Conservation (phyloP, 2,329 filamentous ascomycete genomes). For the Arthroderma sp. region DNA sequence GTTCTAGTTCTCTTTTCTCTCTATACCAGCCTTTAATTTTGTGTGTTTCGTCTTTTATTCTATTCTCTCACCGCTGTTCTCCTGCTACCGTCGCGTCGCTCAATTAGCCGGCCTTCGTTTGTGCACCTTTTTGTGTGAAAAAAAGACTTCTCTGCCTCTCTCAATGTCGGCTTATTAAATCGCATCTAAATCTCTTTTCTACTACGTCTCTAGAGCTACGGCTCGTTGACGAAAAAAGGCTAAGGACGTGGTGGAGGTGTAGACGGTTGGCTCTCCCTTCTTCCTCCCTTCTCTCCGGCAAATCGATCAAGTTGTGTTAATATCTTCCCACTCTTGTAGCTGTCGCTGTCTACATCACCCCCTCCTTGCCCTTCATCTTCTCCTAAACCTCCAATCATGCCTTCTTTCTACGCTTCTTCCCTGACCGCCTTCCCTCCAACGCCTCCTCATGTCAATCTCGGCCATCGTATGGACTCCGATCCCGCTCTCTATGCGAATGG, state of each 20-base stretch:
- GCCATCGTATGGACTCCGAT: slow-evolving; percentile 26
- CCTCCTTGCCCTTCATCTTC: slow-evolving; percentile 20
- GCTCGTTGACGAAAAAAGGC: slow-evolving; percentile 26
- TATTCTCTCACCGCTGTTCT: slow-evolving; percentile 4
- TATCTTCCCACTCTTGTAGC: background rate
- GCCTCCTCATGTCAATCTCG: slow-evolving; percentile 27
- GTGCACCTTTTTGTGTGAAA: too few relatives aligned
- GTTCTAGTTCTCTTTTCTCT: slow-evolving; percentile 16
- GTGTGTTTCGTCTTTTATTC: slow-evolving; percentile 12
- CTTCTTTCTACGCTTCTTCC: slow-evolving; percentile 30
- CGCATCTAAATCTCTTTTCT: background rate
- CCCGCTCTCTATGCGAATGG: slow-evolving; percentile 26
- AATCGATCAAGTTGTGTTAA: background rate
- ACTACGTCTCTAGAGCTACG: slow-evolving; percentile 21
- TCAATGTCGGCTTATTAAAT: background rate
- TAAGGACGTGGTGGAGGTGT: slow-evolving; percentile 28
- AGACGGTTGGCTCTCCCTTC: slow-evolving; percentile 16
- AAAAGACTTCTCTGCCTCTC: background rate
- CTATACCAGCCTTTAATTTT: slow-evolving; percentile 12
- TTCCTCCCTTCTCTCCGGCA: background rate
- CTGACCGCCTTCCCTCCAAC: slow-evolving; percentile 30
- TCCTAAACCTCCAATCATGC: slow-evolving; percentile 21
- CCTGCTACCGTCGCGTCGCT: background rate
- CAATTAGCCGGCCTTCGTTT: background rate
- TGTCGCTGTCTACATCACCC: slow-evolving; percentile 23